Evolutionary conservation across 2,329 filamentous ascomycete genomes (phyloP), one percentile per base, ranked within the genome.

Genomic region (Nigrospora sphaerica): DNA sequence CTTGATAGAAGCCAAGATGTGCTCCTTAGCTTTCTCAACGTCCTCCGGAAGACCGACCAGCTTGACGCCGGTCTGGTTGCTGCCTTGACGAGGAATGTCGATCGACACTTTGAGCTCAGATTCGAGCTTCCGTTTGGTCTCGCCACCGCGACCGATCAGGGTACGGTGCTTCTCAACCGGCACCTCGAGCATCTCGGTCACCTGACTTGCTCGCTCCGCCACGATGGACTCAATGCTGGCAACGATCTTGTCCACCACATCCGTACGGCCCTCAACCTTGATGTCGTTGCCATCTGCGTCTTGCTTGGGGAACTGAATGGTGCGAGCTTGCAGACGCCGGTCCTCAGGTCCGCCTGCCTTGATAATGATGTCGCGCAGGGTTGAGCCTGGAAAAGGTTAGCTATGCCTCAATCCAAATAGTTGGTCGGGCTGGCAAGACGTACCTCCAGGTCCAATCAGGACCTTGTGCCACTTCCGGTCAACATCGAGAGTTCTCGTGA

Each of bases 301-400:
- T 54, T 88, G 84, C 64, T 91, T 90, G 47, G 93, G 93, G 74
- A 98, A 97, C 64, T 92, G 90, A 49, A 98, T 89, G 58, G 92
- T 89, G 52, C 92, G 87, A 44, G 90, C 88, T 57, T 93, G 80
- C 51, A 87, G 85, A 36, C 87, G 83, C 52, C 85, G 81, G 61
- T 95, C 91, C 56, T 90, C 86, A 34, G 91, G 90, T 11, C 93
- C 95, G 52, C 93, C 95, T 40, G 93, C 91, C 57, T 87, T 81
- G 45, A 86, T 75, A 46, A 98, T 87, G 50, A 98, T 90, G 51
- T 88, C 83, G 51, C 87, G 87, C 48, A 98, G 84, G 60, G 85
- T 93, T 39, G 88, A 76, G 57, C 91, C 88, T 92, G 45, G 48
- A n/a, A n/a, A 17, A 46, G 35, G 52, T 81, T 65, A 77, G 69